A percentile compares a stretch with the other conserved stretches of the same genome.
phyloP scores from a whole-genome alignment of 495 filamentous ascomycete species.

The Chaetomium cochliodes region DNA sequence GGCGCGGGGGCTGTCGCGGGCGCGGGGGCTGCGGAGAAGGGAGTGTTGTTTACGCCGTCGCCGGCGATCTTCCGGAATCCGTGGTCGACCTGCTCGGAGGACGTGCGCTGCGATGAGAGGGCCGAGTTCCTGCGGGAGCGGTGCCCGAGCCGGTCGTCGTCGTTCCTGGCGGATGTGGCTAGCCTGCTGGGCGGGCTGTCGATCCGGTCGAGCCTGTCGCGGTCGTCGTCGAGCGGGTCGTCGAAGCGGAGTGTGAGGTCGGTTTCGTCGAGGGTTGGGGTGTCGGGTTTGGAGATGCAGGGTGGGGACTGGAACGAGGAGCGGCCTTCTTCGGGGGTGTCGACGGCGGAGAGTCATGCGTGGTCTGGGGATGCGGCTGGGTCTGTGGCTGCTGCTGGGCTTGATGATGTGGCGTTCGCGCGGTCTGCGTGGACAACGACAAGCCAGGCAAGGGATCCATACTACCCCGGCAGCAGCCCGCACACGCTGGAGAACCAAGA shows the following conservation, averaged over 20 bases:
- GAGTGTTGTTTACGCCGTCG: no score
- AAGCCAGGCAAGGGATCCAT: not conserved
- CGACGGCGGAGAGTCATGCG: not conserved
- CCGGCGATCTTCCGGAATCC: constrained; percentile 12
- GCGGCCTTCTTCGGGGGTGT: not conserved
- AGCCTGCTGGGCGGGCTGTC: constrained; percentile 23
- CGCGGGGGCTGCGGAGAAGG: no score
- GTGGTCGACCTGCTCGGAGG: constrained; percentile 5
- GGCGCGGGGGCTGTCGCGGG: not conserved
- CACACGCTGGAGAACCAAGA: constrained; percentile 21
- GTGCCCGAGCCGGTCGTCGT: constrained; percentile 23
- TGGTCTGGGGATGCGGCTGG: constrained; percentile 1
- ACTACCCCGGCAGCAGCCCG: not conserved
- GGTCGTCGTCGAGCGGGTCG: constrained; percentile 18
- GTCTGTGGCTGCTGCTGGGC: not conserved
- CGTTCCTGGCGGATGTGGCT: constrained; percentile 22
- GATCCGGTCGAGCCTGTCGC: constrained; percentile 18
- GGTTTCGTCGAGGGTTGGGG: not conserved
- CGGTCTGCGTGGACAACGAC: not conserved
- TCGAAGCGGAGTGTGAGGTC: constrained; percentile 13
- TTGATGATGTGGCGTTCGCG: not conserved
- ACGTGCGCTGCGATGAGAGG: not conserved
- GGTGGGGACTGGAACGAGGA: not conserved
- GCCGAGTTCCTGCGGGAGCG: constrained; percentile 17
- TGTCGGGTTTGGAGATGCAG: not conserved